Percentiles rank a stretch among this genome's conserved stretches.
Evolutionary conservation across 2,329 filamentous ascomycete species (phyloP).

Genomic region (Aspergillus arachidicola): DNA sequence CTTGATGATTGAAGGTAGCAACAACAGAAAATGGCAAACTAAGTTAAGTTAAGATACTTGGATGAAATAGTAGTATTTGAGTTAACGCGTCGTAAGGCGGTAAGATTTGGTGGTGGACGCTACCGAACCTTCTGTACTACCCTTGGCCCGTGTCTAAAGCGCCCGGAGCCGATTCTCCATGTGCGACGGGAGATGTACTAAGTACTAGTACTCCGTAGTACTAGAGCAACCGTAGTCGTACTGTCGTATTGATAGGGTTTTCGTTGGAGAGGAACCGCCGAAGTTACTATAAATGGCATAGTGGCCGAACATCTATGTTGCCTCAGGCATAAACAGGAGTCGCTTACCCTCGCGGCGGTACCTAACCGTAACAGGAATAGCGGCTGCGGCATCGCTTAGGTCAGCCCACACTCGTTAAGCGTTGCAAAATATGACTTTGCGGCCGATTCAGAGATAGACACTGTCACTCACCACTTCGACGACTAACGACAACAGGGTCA

Average conservation of each 20-base stretch:
- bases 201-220: no score
- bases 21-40: constrained; percentile 7
- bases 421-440: constrained; percentile 41
- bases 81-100: not conserved
- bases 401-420: constrained; percentile 47
- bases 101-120: not conserved
- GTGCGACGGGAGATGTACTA: no score
- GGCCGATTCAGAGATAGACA: constrained; percentile 42
- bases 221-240: not conserved
- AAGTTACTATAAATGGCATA: not conserved
- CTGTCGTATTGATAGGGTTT: not conserved
- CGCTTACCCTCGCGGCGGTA: constrained; percentile 12
- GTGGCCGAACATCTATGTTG: not conserved
- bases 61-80: not conserved
- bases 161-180: no score
- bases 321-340: constrained; percentile 17
- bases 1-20: constrained; percentile 1
- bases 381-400: constrained; percentile 39
- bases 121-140: not conserved
- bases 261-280: not conserved
- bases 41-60: not conserved
- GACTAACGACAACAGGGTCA: constrained; percentile 53
- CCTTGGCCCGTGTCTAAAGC: not conserved
- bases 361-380: not conserved
- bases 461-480: constrained; percentile 47